These are phyloP conservation scores for Penicillium maclennaniae DNA, from an alignment of 495 filamentous ascomycete genomes.

Conservation along the genomic window DNA sequence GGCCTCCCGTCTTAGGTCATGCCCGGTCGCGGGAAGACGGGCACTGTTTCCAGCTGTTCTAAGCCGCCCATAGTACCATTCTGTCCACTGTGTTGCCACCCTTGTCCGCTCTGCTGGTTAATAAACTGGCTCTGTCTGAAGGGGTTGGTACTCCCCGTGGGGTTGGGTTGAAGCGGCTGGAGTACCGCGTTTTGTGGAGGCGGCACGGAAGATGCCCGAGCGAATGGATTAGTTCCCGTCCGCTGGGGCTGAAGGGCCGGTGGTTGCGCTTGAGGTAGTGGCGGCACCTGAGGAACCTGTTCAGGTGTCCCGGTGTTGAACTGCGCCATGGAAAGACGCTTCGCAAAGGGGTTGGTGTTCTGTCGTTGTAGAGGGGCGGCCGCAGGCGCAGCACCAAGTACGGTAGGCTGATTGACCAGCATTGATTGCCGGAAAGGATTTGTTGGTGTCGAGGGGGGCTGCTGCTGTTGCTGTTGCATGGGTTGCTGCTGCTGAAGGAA, in stretches of 20 bases:
- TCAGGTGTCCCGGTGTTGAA: constrained; percentile 27
- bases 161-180: constrained; percentile 58
- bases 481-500: constrained; percentile 48
- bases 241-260: constrained; percentile 40
- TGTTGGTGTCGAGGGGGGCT: constrained; percentile 58
- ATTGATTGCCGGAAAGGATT: constrained; percentile 90
- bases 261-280: constrained; percentile 34
- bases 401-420: constrained; percentile 56
- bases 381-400: constrained; percentile 35
- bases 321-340: constrained; percentile 44
- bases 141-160: constrained; percentile 89
- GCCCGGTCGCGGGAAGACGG: constrained; percentile 80
- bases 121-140: constrained; percentile 87
- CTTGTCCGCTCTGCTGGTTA: constrained; percentile 78
- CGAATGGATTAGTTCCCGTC: constrained; percentile 52
- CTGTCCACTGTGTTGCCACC: constrained; percentile 69
- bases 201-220: constrained; percentile 40
- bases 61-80: constrained; percentile 84
- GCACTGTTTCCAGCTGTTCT: constrained; percentile 71
- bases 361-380: constrained; percentile 50
- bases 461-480: constrained; percentile 27
- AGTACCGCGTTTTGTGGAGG: constrained; percentile 32
- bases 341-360: constrained; percentile 85
- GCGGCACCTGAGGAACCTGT: constrained; percentile 41
- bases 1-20: constrained; percentile 21